Evolutionary conservation across 1,139 yeast species (phyloP), one percentile per base, ranked within the genome.

Genomic region (Geotrichum cucujoidarum): DNA sequence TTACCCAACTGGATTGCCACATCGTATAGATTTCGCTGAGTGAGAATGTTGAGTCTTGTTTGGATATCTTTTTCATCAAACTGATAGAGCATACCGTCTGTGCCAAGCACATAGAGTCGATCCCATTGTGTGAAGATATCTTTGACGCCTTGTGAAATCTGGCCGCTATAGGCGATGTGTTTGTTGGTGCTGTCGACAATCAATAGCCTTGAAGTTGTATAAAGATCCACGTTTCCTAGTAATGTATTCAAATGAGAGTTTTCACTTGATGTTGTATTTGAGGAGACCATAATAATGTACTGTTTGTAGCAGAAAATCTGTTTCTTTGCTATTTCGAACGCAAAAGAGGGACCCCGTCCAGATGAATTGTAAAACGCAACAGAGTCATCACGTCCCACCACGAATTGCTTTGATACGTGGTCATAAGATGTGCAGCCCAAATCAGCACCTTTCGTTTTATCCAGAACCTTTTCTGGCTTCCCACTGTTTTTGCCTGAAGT

Each of bases 401-500:
- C 69, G 55, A 81, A 67, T 54, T 34, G 46, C 48, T 42, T 27
- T 11, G 36, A 41, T 20, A 22, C 27, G 17, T 34, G 48, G 18
- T 65, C 62, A 36, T 73, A 59, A 16, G 72, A 77, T 36, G 77
- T 72, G 59, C 96, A 88, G 42, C 83, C 77, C 48, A 88, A 68
- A 53, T 81, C 86, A 1, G 86, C 84, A 1, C 97, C 97, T 8
- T 69, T 62, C 33, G 67, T 65, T 18, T 73, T 73, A 30, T 89
- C 90, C 29, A 92, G 68, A 0, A 84, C 63, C 20, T 75, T 68
- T 33, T 79, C 80, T 0, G 88, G 83, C 50, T 77, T 76, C 0
- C 90, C 85, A 50, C 78, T 81, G 61, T 85, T 84, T 55, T 87
- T 73, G 0, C 95, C 95, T 0, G 82, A 75, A 1, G 96, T 88